phyloP scores from a whole-genome alignment of 768 basidiomycete genomes.

The Boletus eberwhitei region DNA sequence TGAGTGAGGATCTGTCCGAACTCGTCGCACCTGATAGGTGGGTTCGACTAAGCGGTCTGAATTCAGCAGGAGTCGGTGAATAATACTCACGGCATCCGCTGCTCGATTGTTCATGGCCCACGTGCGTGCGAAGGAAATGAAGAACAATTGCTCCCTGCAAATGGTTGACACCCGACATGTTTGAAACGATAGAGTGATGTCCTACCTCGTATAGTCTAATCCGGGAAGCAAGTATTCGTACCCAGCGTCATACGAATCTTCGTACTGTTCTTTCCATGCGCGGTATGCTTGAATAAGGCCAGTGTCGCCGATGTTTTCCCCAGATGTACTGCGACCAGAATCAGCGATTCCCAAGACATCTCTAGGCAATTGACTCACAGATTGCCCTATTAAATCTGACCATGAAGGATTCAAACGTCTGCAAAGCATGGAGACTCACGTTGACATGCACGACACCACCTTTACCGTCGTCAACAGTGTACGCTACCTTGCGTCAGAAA shows the following conservation, averaged over 20 bases:
- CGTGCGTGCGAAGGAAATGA: slow-evolving; percentile 84
- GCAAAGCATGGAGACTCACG: slow-evolving; percentile 39
- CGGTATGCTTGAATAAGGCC: slow-evolving; percentile 84
- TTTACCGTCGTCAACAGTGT: slow-evolving; percentile 80
- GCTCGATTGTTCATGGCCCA: slow-evolving; percentile 84
- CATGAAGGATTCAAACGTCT: background rate
- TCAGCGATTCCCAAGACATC: slow-evolving; percentile 5
- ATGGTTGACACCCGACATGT: background rate
- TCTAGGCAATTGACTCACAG: slow-evolving; percentile 44
- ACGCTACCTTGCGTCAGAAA: slow-evolving; percentile 42
- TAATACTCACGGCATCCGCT: slow-evolving; percentile 59
- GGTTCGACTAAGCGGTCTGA: background rate
- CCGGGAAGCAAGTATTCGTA: slow-evolving; percentile 81
- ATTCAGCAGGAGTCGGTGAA: background rate
- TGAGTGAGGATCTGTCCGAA: slow-evolving; percentile 88
- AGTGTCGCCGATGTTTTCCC: slow-evolving; percentile 88
- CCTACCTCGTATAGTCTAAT: slow-evolving; percentile 66
- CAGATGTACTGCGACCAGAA: slow-evolving; percentile 61
- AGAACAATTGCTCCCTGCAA: slow-evolving; percentile 86
- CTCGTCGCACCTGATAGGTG: slow-evolving; percentile 56
- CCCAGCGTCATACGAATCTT: slow-evolving; percentile 52
- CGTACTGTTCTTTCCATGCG: slow-evolving; percentile 84
- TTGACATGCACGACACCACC: slow-evolving; percentile 85
- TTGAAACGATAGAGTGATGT: background rate
- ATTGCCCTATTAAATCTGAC: slow-evolving; percentile 52